Conservation (phyloP, 2,329 filamentous ascomycete species). For the Onygenales sp. region DNA sequence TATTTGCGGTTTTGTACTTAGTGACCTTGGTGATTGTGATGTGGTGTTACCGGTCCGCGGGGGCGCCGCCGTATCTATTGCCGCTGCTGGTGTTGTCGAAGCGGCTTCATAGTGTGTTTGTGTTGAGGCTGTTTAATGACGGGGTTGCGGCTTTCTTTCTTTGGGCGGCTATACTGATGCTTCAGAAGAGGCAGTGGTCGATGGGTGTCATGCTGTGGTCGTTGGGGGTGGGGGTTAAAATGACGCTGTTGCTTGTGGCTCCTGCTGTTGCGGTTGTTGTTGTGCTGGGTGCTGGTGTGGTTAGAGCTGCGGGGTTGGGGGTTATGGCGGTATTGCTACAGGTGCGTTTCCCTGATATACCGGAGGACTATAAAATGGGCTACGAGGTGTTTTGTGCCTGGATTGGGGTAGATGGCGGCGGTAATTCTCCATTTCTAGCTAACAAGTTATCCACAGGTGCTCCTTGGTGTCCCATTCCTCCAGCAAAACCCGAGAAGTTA, state of each 20-base stretch:
- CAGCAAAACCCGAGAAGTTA: conserved; percentile 59
- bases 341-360: conserved; percentile 35
- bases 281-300: conserved; percentile 61
- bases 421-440: not conserved
- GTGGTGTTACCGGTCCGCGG: conserved; percentile 55
- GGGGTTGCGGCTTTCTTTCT: conserved; percentile 77
- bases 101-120: conserved; percentile 83
- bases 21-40: conserved; percentile 66
- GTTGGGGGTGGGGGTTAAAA: conserved; percentile 82
- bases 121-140: conserved; percentile 93
- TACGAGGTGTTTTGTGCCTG: not conserved
- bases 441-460: conserved; percentile 30
- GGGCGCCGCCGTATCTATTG: conserved; percentile 70
- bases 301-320: conserved; percentile 56
- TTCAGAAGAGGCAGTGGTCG: conserved; percentile 67
- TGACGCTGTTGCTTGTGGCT: conserved; percentile 75
- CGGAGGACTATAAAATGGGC: not conserved
- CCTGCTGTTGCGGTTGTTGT: conserved; percentile 72
- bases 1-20: conserved; percentile 77
- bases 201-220: conserved; percentile 64
- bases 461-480: conserved; percentile 58
- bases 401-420: not conserved
- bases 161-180: conserved; percentile 68
- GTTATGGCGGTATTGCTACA: conserved; percentile 70
- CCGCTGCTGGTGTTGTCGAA: conserved; percentile 82